A percentile compares a stretch with the other conserved stretches of the same genome.
Conservation (phyloP, 2,329 filamentous ascomycete genomes). For the Calonectria pteridis region DNA sequence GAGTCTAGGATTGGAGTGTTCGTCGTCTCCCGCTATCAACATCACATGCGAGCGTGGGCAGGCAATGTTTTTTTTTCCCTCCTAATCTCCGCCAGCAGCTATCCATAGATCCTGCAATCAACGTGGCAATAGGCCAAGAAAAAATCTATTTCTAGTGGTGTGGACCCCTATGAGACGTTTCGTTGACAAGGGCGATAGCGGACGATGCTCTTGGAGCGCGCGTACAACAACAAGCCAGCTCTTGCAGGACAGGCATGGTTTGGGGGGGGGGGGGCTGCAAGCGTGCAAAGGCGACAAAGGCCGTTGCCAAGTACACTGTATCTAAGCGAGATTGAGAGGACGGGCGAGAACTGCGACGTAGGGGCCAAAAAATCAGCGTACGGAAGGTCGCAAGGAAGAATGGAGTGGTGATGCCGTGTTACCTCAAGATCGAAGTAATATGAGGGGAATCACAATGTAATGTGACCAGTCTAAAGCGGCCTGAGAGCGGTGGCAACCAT, state of each 20-base stretch:
- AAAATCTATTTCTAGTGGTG: neutral
- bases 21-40: neutral
- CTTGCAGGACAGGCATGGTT: neutral
- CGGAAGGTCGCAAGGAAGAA: neutral
- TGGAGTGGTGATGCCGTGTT: neutral
- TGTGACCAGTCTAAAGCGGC: slow-evolving; percentile 5
- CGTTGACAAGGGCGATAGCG: neutral
- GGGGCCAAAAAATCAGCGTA: neutral
- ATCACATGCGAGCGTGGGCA: neutral
- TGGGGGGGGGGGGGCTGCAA: neutral
- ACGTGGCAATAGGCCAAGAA: neutral
- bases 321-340: neutral
- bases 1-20: neutral
- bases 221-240: neutral
- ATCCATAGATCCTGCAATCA: neutral
- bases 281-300: neutral
- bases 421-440: slow-evolving; percentile 9
- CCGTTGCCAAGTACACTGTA: neutral
- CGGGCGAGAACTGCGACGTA: neutral
- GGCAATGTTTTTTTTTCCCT: neutral
- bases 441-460: neutral
- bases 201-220: neutral
- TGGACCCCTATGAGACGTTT: neutral
- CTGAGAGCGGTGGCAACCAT: neutral
- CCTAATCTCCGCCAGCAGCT: neutral